Evolutionary conservation across 2,329 filamentous ascomycete genomes (phyloP).

Genomic region (Talaromyces sp.): DNA sequence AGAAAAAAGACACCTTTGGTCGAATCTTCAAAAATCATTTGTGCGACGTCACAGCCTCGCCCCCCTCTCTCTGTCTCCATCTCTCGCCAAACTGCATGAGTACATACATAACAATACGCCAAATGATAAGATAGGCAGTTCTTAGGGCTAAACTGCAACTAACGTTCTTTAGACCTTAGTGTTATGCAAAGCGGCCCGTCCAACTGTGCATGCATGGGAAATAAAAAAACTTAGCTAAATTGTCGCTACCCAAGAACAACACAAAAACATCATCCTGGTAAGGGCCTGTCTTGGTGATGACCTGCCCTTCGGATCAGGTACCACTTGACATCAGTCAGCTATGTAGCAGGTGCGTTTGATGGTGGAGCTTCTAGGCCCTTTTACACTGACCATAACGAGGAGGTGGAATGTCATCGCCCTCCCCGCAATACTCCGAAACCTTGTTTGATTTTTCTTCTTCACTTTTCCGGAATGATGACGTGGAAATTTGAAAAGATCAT

Average conservation of each 20-base stretch:
- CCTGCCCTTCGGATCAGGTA: background rate
- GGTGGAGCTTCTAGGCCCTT: background rate
- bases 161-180: constrained; percentile 11
- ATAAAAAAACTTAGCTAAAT: background rate
- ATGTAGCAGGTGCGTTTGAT: background rate
- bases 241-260: constrained; percentile 9
- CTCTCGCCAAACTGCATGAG: background rate
- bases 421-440: constrained; percentile 6
- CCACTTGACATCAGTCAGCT: constrained; percentile 1
- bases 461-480: background rate
- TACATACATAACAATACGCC: background rate
- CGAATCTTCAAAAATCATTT: background rate
- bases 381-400: background rate
- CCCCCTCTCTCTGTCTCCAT: background rate
- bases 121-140: background rate
- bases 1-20: background rate
- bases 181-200: constrained; percentile 21
- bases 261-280: background rate
- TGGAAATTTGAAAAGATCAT: background rate
- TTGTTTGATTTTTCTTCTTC: background rate
- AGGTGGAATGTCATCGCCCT: background rate
- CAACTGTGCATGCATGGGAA: constrained; percentile 17
- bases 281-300: background rate
- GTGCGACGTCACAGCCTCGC: constrained; percentile 7
- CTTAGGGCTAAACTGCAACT: constrained; percentile 9